Conservation (phyloP, 2,329 filamentous ascomycete genomes). For the Exophiala calicioides region DNA sequence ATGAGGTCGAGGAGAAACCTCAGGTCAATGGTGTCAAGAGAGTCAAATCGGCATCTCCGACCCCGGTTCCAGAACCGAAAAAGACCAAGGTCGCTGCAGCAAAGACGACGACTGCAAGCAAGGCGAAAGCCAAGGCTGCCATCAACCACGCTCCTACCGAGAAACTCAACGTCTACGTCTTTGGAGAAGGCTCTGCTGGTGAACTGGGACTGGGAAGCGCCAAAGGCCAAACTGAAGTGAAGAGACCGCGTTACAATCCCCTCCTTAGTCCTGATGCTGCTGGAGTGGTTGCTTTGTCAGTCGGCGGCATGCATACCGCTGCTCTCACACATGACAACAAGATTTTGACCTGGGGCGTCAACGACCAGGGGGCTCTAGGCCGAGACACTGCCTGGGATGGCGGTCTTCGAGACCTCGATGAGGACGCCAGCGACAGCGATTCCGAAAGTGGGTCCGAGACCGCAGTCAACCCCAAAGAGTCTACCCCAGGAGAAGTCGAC, state of each 20-base stretch:
- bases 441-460: conserved; percentile 51
- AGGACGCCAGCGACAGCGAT: conserved; percentile 42
- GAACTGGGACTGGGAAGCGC: conserved; percentile 75
- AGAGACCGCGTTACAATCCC: conserved; percentile 68
- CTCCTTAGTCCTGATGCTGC: conserved; percentile 57
- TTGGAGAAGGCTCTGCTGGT: conserved; percentile 72
- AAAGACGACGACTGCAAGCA: conserved; percentile 20
- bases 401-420: conserved; percentile 35
- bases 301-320: conserved; percentile 74
- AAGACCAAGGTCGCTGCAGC: conserved; percentile 11
- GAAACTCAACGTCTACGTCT: conserved; percentile 71
- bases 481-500: conserved; percentile 64
- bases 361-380: conserved; percentile 76
- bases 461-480: conserved; percentile 71
- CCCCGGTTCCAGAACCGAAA: conserved; percentile 1
- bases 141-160: conserved; percentile 66
- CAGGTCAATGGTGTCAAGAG: conserved; percentile 23
- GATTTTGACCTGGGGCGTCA: conserved; percentile 86
- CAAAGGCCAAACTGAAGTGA: conserved; percentile 64
- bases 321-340: conserved; percentile 75
- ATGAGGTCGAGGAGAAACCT: conserved; percentile 20
- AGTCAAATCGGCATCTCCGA: conserved; percentile 9
- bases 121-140: conserved; percentile 32
- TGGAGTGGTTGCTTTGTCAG: conserved; percentile 56
- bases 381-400: conserved; percentile 64